phyloP scores from a whole-genome alignment of 805 yeast species.

The Kuraishia molischiana region DNA sequence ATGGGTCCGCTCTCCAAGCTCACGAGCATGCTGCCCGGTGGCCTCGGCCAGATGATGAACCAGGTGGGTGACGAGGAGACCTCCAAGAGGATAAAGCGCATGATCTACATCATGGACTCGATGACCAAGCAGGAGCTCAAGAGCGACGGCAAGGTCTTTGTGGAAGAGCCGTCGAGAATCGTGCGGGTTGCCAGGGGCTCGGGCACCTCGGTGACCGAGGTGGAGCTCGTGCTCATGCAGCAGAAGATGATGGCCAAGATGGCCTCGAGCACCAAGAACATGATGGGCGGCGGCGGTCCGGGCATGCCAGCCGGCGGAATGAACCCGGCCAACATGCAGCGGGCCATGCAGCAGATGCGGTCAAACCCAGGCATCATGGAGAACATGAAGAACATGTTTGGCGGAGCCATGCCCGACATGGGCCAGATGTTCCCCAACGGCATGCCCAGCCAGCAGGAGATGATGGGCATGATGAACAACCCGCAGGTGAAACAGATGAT shows the following conservation, averaged over 20 bases:
- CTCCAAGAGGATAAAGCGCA: constrained; percentile 68
- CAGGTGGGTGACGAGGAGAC: constrained; percentile 92
- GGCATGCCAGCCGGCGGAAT: constrained; percentile 58
- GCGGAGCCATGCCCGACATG: constrained; percentile 71
- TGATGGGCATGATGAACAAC: constrained; percentile 28
- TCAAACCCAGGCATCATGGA: constrained; percentile 72
- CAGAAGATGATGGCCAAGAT: constrained; percentile 90
- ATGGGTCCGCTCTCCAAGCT: constrained; percentile 95
- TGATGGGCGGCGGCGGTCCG: constrained; percentile 40
- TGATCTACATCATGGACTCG: constrained; percentile 90
- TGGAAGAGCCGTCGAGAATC: constrained; percentile 74
- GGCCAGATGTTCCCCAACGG: constrained; percentile 40
- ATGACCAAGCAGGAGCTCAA: constrained; percentile 91
- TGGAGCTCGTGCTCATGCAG: constrained; percentile 85
- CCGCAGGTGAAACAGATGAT: constrained; percentile 41
- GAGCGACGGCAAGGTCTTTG: constrained; percentile 76
- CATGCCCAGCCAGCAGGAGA: constrained; percentile 37
- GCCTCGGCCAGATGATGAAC: constrained; percentile 73
- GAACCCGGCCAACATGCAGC: constrained; percentile 22
- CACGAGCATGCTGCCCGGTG: constrained; percentile 91
- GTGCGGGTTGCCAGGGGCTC: constrained; percentile 91
- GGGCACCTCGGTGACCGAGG: constrained; percentile 87
- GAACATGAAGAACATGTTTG: constrained; percentile 62
- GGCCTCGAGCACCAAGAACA: constrained; percentile 68
- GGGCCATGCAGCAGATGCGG: constrained; percentile 52